These are phyloP conservation scores for Blastosporella zonata DNA, from an alignment of 1,284 basidiomycete species.

Conservation along the genomic window DNA sequence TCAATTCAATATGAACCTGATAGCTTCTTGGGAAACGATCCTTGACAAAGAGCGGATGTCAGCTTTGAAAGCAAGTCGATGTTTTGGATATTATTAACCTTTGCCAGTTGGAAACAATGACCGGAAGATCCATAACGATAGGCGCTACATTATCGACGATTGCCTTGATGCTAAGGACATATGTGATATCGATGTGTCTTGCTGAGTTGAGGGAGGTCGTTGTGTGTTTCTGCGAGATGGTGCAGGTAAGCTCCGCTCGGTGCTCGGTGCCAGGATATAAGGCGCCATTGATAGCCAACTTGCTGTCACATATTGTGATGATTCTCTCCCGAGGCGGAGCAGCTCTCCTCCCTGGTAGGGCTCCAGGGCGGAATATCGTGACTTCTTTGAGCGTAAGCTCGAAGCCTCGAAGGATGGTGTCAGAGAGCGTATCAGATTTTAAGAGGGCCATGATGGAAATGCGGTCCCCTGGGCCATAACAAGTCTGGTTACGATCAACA, in stretches of 20 bases:
- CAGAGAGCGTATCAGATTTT: constrained; percentile 63
- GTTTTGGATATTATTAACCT: constrained; percentile 42
- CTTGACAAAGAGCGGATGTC: constrained; percentile 29
- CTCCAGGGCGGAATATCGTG: constrained; percentile 61
- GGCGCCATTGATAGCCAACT: constrained; percentile 67
- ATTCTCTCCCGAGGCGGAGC: constrained; percentile 55
- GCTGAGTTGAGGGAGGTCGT: constrained; percentile 76
- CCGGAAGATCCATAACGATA: constrained; percentile 67
- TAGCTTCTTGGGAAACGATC: constrained; percentile 61
- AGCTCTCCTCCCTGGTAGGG: constrained; percentile 51
- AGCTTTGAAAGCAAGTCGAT: constrained; percentile 6
- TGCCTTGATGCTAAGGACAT: constrained; percentile 73
- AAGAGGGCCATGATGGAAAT: constrained; percentile 69
- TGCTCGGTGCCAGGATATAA: constrained; percentile 71
- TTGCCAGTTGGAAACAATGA: constrained; percentile 81
- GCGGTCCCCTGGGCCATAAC: constrained; percentile 83
- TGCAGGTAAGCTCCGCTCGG: constrained; percentile 64
- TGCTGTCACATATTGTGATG: constrained; percentile 57
- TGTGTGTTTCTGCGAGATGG: constrained; percentile 67
- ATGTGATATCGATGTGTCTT: constrained; percentile 78
- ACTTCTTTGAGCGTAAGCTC: constrained; percentile 78
- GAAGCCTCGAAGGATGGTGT: constrained; percentile 71
- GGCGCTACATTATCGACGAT: constrained; percentile 66
- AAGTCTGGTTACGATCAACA: constrained; percentile 72
- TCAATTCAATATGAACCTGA: constrained; percentile 40